Evolutionary conservation across 768 basidiomycete species (phyloP), one percentile per base, ranked within the genome.

Genomic region (Pulveroboletus frians): DNA sequence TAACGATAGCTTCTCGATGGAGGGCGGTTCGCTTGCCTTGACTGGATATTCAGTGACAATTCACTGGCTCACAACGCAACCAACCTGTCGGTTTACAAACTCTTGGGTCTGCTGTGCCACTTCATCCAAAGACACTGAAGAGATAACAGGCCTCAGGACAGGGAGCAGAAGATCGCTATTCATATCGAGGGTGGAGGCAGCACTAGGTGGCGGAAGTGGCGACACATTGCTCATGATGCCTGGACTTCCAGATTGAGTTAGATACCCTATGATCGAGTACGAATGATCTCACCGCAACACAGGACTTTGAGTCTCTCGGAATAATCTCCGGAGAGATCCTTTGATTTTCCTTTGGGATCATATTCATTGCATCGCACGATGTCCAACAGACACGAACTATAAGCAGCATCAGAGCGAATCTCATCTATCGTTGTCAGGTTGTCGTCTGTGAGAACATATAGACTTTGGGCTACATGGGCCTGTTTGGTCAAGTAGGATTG

Each of bases 371-470:
- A 59, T 48, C 72, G 78, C 21, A 79, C 75, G 23, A 89, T 80
- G 5, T 80, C 76, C 43, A 89, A 65, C 5, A 93, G 75, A 59
- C 80, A 84, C 6, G 81, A 71, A 43, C 80, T 72, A 58, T 86
- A 86, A 2, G 74, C 71, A 13, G 76, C 76, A 61, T 86, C 74
- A 23, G 75, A 66, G 18, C 81, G 75, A 17, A 94, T 63, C 47
- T 83, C 81, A n/a, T 78, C 64, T 45, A 84, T 81, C 27, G 84
- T 81, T 15, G 84, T 78, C n/a, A 69, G 72, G 54, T 96, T 97
- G 62, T 96, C 94, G 63, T 94, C 92, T 2, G 92, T 90, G 23
- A 97, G 73, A 51, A 95, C 89, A 66, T 95, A 96, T 15, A 96
- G 71, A 60, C 92, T 92, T 62, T 97, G 94, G 0, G 91, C 92